phyloP scores from a whole-genome alignment of 495 filamentous ascomycete species.

The Neohortaea acidophila region DNA sequence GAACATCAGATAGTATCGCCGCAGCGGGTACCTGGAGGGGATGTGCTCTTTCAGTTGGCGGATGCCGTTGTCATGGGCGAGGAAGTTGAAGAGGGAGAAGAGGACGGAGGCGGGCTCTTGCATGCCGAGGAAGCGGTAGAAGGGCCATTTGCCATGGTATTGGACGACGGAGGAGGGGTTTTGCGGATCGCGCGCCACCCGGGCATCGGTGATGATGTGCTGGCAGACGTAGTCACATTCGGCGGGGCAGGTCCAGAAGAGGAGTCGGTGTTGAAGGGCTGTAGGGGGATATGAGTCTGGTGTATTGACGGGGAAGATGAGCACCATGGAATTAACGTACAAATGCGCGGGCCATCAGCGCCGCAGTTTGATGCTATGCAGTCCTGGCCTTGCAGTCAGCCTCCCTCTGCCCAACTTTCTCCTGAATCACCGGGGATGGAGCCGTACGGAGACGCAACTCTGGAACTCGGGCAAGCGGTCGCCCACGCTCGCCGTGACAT shows the following conservation, averaged over 20 bases:
- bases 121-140: slow-evolving; percentile 72
- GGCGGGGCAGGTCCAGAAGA: slow-evolving; percentile 65
- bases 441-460: slow-evolving; percentile 66
- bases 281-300: slow-evolving; percentile 7
- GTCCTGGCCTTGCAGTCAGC: slow-evolving; percentile 36
- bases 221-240: slow-evolving; percentile 99
- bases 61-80: slow-evolving; percentile 73
- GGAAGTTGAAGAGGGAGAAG: slow-evolving; percentile 80
- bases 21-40: slow-evolving; percentile 56
- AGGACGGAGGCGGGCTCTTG: slow-evolving; percentile 89
- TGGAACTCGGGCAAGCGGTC: slow-evolving; percentile 81
- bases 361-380: slow-evolving; percentile 72
- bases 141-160: slow-evolving; percentile 99
- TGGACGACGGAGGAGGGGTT: slow-evolving; percentile 58
- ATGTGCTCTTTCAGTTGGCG: slow-evolving; percentile 50
- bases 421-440: neutral
- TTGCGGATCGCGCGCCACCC: slow-evolving; percentile 48
- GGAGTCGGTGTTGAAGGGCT: slow-evolving; percentile 54
- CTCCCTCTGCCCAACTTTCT: slow-evolving; percentile 11
- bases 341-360: slow-evolving; percentile 32
- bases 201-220: slow-evolving; percentile 69
- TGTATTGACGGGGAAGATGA: neutral
- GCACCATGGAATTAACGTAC: slow-evolving; percentile 29
- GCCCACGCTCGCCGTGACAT: slow-evolving; percentile 41
- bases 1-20: slow-evolving; percentile 65